Evolutionary conservation across 176 grass and related monocot species (phyloP).

Genomic region (Oryza longistaminata): DNA sequence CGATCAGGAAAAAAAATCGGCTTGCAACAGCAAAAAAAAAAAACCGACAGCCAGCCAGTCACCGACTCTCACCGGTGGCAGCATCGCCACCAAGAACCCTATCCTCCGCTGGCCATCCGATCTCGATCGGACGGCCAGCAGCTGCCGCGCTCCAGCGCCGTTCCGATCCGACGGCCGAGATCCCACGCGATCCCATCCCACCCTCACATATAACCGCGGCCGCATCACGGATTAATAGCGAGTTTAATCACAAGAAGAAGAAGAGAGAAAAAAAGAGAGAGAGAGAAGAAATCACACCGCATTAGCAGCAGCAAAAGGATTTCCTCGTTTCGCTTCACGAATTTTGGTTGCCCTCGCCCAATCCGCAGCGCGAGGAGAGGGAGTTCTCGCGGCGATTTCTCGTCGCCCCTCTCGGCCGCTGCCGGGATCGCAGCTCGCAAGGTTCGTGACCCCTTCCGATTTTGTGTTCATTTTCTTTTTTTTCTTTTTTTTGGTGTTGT

Average conservation of each 20-base stretch:
- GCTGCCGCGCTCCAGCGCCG: neutral
- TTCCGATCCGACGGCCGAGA: slow-evolving; percentile 27
- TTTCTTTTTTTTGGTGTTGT: neutral
- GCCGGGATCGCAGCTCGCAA: neutral
- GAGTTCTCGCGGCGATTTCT: neutral
- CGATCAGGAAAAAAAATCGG: neutral
- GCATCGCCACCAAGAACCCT: neutral
- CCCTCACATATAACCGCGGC: slow-evolving; percentile 7
- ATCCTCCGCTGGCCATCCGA: neutral
- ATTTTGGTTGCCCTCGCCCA: slow-evolving; percentile 23
- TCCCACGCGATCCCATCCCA: neutral
- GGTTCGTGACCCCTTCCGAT: slow-evolving; percentile 19
- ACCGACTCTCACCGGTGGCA: neutral
- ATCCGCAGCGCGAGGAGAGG: neutral
- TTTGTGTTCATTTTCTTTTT: neutral
- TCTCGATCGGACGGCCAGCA: neutral
- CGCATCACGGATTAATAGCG: neutral
- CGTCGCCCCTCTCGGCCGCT: neutral
- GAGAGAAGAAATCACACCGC: neutral
- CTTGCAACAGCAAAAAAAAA: too few relatives aligned
- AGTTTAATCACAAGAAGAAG: neutral
- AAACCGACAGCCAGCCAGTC: neutral
- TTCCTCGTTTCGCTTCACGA: neutral
- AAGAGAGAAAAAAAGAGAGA: neutral
- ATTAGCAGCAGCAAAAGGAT: neutral